These are phyloP conservation scores for Neolentinus lepideus DNA, from an alignment of 1,284 basidiomycete genomes.

Conservation along the genomic window DNA sequence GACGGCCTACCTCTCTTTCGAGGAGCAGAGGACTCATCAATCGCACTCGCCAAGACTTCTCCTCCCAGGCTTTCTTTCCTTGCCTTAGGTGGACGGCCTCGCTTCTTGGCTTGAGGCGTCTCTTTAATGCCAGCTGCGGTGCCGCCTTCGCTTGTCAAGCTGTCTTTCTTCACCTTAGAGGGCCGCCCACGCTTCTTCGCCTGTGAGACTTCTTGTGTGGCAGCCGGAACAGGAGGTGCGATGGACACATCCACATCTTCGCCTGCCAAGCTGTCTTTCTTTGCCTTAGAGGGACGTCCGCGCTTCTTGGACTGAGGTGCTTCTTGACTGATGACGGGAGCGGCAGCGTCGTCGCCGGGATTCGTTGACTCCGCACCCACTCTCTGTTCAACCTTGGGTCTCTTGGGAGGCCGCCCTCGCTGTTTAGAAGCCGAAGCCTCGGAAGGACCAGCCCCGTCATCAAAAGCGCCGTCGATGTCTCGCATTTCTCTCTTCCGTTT, in stretches of 20 bases:
- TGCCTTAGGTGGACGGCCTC: conserved; percentile 24
- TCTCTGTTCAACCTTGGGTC: conserved; percentile 4
- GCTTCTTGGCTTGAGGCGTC: conserved; percentile 17
- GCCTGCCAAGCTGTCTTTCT: conserved; percentile 15
- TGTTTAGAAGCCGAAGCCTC: conserved; percentile 19
- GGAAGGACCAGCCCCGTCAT: conserved; percentile 5
- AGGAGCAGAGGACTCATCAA: conserved; percentile 6
- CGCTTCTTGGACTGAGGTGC: conserved; percentile 16
- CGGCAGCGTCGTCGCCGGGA: neutral
- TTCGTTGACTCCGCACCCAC: neutral
- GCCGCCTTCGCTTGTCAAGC: conserved; percentile 15
- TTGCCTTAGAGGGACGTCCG: conserved; percentile 14
- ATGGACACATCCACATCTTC: conserved; percentile 12
- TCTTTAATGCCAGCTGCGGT: too few relatives aligned
- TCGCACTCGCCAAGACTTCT: too few relatives aligned
- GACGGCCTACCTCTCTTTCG: conserved; percentile 21
- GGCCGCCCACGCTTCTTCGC: conserved; percentile 27
- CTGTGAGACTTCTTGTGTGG: conserved; percentile 6
- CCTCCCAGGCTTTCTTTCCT: conserved; percentile 10
- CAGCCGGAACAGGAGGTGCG: neutral
- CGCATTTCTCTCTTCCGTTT: neutral
- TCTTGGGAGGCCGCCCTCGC: conserved; percentile 27
- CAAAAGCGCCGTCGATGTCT: neutral
- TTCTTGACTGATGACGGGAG: neutral
- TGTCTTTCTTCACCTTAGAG: conserved; percentile 9